Evolutionary conservation across 164 flowering plant genomes (phyloP).

Genomic region (Berberis thunbergii): DNA sequence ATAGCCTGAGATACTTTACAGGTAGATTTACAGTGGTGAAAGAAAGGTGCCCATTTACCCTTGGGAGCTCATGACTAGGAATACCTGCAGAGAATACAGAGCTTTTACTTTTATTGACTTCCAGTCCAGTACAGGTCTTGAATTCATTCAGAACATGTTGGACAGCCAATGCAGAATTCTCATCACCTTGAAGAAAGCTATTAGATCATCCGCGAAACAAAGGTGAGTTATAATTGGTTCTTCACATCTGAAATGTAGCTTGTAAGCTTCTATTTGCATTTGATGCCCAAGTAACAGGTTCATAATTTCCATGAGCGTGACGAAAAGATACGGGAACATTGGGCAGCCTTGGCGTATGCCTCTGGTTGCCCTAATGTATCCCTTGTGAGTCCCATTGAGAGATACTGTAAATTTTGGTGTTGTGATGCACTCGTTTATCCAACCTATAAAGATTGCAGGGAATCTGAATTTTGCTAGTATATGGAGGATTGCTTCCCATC

Average conservation of each 20-base stretch:
- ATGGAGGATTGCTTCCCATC: too few species aligned
- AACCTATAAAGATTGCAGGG: too few species aligned
- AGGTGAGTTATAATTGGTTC: background rate
- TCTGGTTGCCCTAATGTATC: too few species aligned
- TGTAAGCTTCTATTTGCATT: background rate
- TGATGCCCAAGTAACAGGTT: background rate
- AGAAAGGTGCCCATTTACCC: background rate
- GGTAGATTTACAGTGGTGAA: background rate
- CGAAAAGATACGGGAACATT: background rate
- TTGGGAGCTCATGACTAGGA: background rate
- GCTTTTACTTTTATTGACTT: too few species aligned
- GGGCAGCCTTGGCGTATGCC: too few species aligned
- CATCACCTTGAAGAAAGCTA: background rate
- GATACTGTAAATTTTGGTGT: too few species aligned
- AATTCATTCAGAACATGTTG: background rate
- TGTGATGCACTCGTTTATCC: too few species aligned
- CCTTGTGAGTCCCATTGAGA: too few species aligned
- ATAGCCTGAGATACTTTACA: background rate
- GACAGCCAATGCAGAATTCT: background rate
- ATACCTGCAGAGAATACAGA: background rate
- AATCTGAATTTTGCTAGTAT: too few species aligned
- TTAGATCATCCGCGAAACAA: background rate
- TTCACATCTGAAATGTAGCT: background rate
- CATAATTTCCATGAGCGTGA: background rate
- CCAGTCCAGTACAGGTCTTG: too few species aligned